A percentile compares a stretch with the other conserved stretches of the same genome.
Evolutionary conservation across 805 yeast genomes (phyloP).

Genomic region (Wickerhamomyces chambardii): DNA sequence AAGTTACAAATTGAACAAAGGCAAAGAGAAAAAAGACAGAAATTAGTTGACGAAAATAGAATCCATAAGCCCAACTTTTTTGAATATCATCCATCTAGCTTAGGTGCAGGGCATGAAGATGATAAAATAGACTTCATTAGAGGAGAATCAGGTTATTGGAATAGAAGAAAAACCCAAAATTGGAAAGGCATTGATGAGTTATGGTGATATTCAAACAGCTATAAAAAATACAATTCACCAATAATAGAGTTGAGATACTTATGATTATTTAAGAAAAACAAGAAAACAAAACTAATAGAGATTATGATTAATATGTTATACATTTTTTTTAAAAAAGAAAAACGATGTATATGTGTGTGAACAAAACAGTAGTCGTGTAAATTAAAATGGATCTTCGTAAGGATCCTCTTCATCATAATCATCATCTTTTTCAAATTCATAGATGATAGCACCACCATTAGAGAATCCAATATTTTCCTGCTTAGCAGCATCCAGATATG

Average conservation of each 20-base stretch:
- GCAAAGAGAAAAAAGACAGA: conserved; percentile 72
- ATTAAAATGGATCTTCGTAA: conserved; percentile 85
- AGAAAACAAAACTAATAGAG: too few relatives aligned
- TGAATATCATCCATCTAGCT: conserved; percentile 23
- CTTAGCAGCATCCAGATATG: conserved; percentile 83
- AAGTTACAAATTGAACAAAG: conserved; percentile 67
- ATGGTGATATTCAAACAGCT: conserved; percentile 33
- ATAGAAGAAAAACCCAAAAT: conserved; percentile 51
- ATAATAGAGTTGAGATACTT: neutral
- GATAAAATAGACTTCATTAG: conserved; percentile 43
- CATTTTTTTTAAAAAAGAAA: too few relatives aligned
- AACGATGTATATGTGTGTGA: neutral
- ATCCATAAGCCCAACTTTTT: conserved; percentile 58
- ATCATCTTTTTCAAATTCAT: conserved; percentile 93
- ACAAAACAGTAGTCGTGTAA: neutral
- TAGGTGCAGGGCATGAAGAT: neutral
- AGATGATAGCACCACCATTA: conserved; percentile 90
- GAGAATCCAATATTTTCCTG: conserved; percentile 27
- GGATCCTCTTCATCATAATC: conserved; percentile 99
- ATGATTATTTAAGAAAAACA: too few relatives aligned
- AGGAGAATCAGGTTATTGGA: conserved; percentile 73
- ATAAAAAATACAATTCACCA: too few relatives aligned
- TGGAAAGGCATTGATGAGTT: conserved; percentile 49
- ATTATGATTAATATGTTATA: too few relatives aligned
- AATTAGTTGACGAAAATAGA: conserved; percentile 33